Evolutionary conservation across 177 flowering plant species (phyloP).

Genomic region (Telopea speciosissima): DNA sequence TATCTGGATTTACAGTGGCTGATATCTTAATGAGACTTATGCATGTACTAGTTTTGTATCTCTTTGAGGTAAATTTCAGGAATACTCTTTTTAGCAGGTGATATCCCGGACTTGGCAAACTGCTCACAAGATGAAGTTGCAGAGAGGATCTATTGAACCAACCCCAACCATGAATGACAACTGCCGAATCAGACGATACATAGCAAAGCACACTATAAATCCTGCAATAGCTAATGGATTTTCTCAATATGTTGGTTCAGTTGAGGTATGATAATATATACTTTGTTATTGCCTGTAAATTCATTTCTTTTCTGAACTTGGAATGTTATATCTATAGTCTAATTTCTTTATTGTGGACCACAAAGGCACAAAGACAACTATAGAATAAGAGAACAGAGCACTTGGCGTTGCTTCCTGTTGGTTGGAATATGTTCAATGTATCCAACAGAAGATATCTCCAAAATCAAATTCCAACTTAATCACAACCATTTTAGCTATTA

Average conservation of each 20-base stretch:
- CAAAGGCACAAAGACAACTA: neutral
- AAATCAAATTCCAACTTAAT: neutral
- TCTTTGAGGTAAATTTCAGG: conserved; percentile 2
- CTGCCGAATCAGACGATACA: conserved; percentile 72
- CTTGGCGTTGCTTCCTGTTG: neutral
- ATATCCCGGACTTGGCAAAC: conserved; percentile 97
- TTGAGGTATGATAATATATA: conserved; percentile 56
- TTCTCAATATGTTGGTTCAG: conserved; percentile 79
- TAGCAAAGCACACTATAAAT: conserved; percentile 95
- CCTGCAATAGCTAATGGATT: conserved; percentile 93
- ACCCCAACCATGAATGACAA: conserved; percentile 56
- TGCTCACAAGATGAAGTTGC: conserved; percentile 87
- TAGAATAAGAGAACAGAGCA: neutral
- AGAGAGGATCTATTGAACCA: conserved; percentile 51
- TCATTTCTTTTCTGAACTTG: neutral
- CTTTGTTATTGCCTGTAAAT: neutral
- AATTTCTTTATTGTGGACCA: neutral
- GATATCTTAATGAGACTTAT: no score
- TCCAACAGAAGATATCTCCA: neutral
- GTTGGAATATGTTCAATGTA: neutral
- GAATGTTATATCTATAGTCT: neutral
- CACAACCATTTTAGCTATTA: no score
- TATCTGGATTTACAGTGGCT: no score
- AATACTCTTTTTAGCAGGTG: conserved; percentile 41
- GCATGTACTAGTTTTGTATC: neutral